Conservation (phyloP, 2,329 filamentous ascomycete genomes). For the Hypoxylon sp. region DNA sequence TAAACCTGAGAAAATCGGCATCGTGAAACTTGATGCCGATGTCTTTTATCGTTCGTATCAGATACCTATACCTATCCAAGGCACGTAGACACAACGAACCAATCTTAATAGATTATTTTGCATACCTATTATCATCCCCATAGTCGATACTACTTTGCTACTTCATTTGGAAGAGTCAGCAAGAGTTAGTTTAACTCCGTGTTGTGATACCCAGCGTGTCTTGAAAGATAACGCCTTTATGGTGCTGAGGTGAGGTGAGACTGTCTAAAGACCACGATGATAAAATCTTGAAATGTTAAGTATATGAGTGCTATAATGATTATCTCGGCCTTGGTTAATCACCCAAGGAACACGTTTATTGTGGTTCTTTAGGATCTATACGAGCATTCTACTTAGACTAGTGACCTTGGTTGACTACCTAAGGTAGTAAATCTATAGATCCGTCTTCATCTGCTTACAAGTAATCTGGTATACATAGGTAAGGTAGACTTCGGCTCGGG, state of each 20-base stretch:
- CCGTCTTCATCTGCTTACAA: background rate
- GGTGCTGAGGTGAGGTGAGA: slow-evolving; percentile 5
- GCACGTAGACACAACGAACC: background rate
- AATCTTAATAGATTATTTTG: background rate
- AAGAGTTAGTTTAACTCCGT: background rate
- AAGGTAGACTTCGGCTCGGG: background rate
- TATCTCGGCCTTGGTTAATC: background rate
- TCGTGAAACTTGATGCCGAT: background rate
- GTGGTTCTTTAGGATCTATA: background rate
- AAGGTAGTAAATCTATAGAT: background rate
- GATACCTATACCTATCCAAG: background rate
- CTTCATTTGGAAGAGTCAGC: background rate
- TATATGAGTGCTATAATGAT: background rate
- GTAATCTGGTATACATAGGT: background rate
- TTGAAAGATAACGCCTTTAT: background rate
- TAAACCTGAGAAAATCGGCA: background rate
- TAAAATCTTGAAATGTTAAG: background rate
- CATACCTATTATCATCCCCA: background rate
- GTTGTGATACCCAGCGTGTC: background rate
- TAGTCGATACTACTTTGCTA: background rate
- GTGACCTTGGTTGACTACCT: background rate
- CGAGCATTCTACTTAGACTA: background rate
- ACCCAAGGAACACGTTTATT: background rate
- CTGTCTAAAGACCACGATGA: background rate
- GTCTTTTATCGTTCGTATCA: background rate